Conservation (phyloP, 306 rosid genomes). For the Carpinus fangiana region DNA sequence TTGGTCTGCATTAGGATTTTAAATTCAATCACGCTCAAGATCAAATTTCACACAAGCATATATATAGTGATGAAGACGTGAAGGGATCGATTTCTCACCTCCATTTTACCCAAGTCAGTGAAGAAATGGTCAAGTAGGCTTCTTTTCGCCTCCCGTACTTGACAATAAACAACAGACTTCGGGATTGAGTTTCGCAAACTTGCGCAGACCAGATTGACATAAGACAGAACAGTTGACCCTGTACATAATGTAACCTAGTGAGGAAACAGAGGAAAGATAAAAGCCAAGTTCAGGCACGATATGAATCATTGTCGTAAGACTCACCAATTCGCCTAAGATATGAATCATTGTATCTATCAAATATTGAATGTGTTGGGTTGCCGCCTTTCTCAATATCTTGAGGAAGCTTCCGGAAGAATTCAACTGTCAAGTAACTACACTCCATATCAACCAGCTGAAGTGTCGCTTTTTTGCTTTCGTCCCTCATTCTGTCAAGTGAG, state of each 20-base stretch:
- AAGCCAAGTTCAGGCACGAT: neutral
- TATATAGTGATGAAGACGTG: neutral
- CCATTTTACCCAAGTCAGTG: conserved; percentile 78
- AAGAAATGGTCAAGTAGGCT: conserved; percentile 81
- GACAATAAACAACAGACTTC: conserved; percentile 81
- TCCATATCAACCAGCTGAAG: conserved; percentile 93
- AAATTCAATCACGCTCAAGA: neutral
- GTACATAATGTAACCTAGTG: neutral
- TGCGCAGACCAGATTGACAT: conserved; percentile 83
- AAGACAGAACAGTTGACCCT: conserved; percentile 78
- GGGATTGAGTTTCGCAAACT: conserved; percentile 80
- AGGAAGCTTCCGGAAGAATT: conserved; percentile 92
- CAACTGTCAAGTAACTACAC: conserved; percentile 84
- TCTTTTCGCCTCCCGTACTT: conserved; percentile 91
- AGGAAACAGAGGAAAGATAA: neutral
- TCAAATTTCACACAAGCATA: conserved; percentile 2
- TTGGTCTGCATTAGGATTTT: conserved; percentile 48
- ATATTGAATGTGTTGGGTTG: conserved; percentile 92
- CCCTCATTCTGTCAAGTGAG: conserved; percentile 82
- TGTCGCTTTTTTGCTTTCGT: conserved; percentile 83
- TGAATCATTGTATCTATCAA: conserved; percentile 88
- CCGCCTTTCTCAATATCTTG: conserved; percentile 97
- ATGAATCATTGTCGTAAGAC: conserved; percentile 4
- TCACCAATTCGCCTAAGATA: conserved; percentile 88
- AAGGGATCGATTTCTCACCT: conserved; percentile 40